Evolutionary conservation across 768 basidiomycete species (phyloP).

Genomic region (Hemileccinum rubropunctum): DNA sequence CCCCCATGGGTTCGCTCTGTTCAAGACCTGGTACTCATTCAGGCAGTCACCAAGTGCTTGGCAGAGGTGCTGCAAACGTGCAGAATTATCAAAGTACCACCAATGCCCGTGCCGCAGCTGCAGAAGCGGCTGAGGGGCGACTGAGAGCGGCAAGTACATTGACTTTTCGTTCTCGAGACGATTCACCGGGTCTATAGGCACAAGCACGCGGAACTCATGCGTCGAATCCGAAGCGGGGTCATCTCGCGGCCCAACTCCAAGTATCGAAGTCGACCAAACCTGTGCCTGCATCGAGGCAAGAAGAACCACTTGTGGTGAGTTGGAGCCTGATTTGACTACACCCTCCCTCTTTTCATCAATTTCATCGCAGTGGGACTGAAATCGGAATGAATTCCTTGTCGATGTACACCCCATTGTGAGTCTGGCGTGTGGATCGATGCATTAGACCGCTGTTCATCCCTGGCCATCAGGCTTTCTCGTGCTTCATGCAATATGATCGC

Average conservation of each 20-base stretch:
- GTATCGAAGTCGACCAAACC: slow-evolving; percentile 36
- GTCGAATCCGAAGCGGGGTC: slow-evolving; percentile 46
- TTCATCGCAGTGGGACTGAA: slow-evolving; percentile 42
- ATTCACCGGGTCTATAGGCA: slow-evolving; percentile 33
- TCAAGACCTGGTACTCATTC: slow-evolving; percentile 47
- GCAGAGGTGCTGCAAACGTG: slow-evolving; percentile 30
- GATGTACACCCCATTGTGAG: slow-evolving; percentile 22
- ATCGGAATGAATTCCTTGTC: too few species aligned
- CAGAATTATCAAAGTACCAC: slow-evolving; percentile 26
- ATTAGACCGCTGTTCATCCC: slow-evolving; percentile 21
- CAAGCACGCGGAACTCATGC: slow-evolving; percentile 42
- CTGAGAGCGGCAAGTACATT: slow-evolving; percentile 48
- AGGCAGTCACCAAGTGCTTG: slow-evolving; percentile 48
- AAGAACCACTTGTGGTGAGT: slow-evolving; percentile 46
- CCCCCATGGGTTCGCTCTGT: slow-evolving; percentile 57
- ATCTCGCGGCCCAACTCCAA: slow-evolving; percentile 42
- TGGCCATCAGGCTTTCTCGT: slow-evolving; percentile 36
- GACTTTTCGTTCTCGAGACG: slow-evolving; percentile 11
- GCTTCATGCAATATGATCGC: slow-evolving; percentile 32
- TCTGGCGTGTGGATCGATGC: slow-evolving; percentile 20
- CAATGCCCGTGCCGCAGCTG: slow-evolving; percentile 54
- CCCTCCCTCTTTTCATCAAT: slow-evolving; percentile 28
- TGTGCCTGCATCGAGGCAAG: slow-evolving; percentile 38
- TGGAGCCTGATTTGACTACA: slow-evolving; percentile 16
- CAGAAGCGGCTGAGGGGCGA: slow-evolving; percentile 62